Evolutionary conservation across 805 yeast genomes (phyloP).

Genomic region (Starmerella floricola): DNA sequence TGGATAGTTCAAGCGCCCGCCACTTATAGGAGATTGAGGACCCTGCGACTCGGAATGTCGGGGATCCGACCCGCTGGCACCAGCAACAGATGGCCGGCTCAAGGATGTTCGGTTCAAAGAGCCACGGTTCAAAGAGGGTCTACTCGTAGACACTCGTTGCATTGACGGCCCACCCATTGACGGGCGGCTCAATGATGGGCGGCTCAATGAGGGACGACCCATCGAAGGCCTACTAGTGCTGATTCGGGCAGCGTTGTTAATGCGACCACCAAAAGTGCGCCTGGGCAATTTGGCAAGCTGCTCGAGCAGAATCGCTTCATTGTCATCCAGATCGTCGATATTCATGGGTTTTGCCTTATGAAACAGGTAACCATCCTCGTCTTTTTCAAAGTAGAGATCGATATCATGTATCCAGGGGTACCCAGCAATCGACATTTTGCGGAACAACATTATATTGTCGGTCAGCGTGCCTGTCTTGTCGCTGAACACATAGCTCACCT

Average conservation of each 20-base stretch:
- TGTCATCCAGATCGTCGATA: slow-evolving; percentile 9
- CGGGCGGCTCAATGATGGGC: slow-evolving; percentile 10
- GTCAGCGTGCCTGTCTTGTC: slow-evolving; percentile 97
- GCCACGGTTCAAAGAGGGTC: neutral
- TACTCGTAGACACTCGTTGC: slow-evolving; percentile 1
- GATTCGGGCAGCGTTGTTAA: slow-evolving; percentile 13
- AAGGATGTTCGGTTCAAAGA: slow-evolving; percentile 3
- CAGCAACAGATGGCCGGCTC: slow-evolving; percentile 5
- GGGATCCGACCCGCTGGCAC: too few species aligned
- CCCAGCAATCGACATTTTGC: slow-evolving; percentile 81
- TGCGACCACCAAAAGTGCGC: slow-evolving; percentile 18
- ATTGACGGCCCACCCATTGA: slow-evolving; percentile 10
- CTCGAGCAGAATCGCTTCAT: slow-evolving; percentile 18
- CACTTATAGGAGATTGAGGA: too few species aligned
- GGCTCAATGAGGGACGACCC: slow-evolving; percentile 7
- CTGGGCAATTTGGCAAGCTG: slow-evolving; percentile 23
- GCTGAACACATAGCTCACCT: slow-evolving; percentile 85
- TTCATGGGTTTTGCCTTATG: slow-evolving; percentile 18
- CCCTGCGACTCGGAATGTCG: too few species aligned
- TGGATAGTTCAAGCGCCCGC: too few species aligned
- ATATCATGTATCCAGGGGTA: slow-evolving; percentile 77
- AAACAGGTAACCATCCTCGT: slow-evolving; percentile 22
- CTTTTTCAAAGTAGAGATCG: slow-evolving; percentile 34
- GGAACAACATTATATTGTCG: slow-evolving; percentile 83
- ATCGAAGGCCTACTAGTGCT: slow-evolving; percentile 7